These are phyloP conservation scores for Globisporangium paddicum DNA, from an alignment of 352 stramenopile genomes.

Conservation along the genomic window DNA sequence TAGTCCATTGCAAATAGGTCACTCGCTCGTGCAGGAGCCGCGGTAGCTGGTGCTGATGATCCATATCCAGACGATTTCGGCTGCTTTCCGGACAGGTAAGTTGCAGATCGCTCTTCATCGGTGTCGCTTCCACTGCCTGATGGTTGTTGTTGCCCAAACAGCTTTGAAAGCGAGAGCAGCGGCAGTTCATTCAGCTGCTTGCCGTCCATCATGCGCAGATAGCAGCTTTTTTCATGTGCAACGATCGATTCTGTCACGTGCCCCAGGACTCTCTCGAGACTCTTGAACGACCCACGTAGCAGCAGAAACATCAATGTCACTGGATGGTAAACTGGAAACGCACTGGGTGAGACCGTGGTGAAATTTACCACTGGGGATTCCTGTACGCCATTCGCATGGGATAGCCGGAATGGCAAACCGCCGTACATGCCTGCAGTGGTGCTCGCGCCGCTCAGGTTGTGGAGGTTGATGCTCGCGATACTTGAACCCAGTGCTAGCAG, in stretches of 20 bases:
- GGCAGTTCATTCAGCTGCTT: conserved; percentile 40
- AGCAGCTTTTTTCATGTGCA: conserved; percentile 72
- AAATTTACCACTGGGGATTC: background rate
- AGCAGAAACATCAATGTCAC: conserved; percentile 71
- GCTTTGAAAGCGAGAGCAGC: conserved; percentile 39
- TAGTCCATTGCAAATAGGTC: conserved; percentile 74
- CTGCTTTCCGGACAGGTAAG: conserved; percentile 38
- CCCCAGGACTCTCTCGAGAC: conserved; percentile 46
- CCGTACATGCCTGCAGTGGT: conserved; percentile 3
- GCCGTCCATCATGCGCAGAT: conserved; percentile 68
- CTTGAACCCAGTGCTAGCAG: conserved; percentile 45
- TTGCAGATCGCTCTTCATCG: conserved; percentile 28
- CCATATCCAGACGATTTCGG: conserved; percentile 8
- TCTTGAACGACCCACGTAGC: conserved; percentile 54
- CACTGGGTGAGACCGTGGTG: conserved; percentile 6
- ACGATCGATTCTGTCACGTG: conserved; percentile 54
- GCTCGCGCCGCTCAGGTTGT: conserved; percentile 28
- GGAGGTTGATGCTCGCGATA: conserved; percentile 52
- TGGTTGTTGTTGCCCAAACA: conserved; percentile 23
- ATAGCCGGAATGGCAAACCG: conserved; percentile 12
- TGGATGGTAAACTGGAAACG: conserved; percentile 45
- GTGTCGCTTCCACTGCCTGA: background rate
- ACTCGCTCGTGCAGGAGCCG: conserved; percentile 54
- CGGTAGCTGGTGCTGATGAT: conserved; percentile 4
- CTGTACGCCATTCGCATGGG: background rate